Evolutionary conservation across 2,329 filamentous ascomycete genomes (phyloP), one percentile per base, ranked within the genome.

Genomic region (Xylaria sp.): DNA sequence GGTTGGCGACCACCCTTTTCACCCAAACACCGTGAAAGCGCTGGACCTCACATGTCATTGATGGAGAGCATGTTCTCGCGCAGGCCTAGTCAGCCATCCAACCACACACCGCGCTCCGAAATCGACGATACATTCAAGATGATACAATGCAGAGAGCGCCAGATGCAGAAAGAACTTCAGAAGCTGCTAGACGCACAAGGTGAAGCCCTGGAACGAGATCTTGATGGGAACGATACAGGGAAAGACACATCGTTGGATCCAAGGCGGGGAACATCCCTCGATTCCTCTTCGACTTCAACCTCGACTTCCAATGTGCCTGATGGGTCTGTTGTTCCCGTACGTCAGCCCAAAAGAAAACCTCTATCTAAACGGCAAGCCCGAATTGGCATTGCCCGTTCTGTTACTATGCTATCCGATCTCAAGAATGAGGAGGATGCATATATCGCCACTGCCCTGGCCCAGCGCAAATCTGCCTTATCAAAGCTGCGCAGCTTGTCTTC

Each of bases 391-490:
- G 78, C 82, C 16, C 79, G 77, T 45, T 80, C 83, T 44, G 88
- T 92, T 69, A 74, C 78, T 2, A 82, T 85, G 48, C 73, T 92
- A 4, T 83, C 83, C 0, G 78, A 80, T 7, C 73, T 92, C 21
- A 91, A 91, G 66, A 75, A 76, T 2, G 87, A 91, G 52, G 88
- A 92, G 71, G 76, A 85, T n/a, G 76, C 78, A 0, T 75, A 85
- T 20, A 72, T 91, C 1, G 77, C 81, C 2, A 72, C 76, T 1
- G 83, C 87, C 2, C 69, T 89, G 34, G 72, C 75, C 2, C 75
- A 82, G 50, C 78, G 87, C 13, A 80, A 83, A 54, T 72, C 76
- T 2, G 84, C 84, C 0, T 72, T 91, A 0, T 73, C 77, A 1
- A 82, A 82, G 61, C 76, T 90, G 4, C 78, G 82, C 7, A 75